A percentile compares a stretch with the other conserved stretches of the same genome.
phyloP scores from a whole-genome alignment of 164 flowering plant species.

The Magnolia sinica region DNA sequence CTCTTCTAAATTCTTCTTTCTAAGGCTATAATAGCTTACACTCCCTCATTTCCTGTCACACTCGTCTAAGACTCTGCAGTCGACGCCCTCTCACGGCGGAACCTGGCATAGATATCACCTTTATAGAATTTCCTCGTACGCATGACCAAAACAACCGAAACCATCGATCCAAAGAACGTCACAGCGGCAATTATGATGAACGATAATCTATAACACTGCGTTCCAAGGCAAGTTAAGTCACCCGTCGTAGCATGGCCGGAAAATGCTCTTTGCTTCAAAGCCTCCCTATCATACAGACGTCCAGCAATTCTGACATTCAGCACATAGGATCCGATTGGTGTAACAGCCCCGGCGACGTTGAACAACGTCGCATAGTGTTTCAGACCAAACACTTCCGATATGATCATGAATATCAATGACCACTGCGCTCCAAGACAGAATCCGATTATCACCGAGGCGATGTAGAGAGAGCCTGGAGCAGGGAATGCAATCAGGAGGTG shows the following conservation, averaged over 20 bases:
- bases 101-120: slow-evolving; percentile 43
- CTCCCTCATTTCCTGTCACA: neutral
- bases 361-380: slow-evolving; percentile 61
- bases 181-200: slow-evolving; percentile 42
- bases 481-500: slow-evolving; percentile 58
- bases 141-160: slow-evolving; percentile 41
- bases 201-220: slow-evolving; percentile 36
- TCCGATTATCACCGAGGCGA: slow-evolving; percentile 54
- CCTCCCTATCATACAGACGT: slow-evolving; percentile 48
- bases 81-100: neutral
- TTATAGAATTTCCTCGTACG: slow-evolving; percentile 51
- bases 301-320: slow-evolving; percentile 55
- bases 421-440: slow-evolving; percentile 58
- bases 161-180: slow-evolving; percentile 44
- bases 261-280: slow-evolving; percentile 30
- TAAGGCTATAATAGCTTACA: too few species aligned
- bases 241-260: neutral
- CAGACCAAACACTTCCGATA: slow-evolving; percentile 65
- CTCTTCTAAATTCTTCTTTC: too few species aligned
- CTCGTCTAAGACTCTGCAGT: neutral
- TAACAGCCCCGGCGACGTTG: slow-evolving; percentile 49
- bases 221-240: slow-evolving; percentile 29
- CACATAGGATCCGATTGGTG: slow-evolving; percentile 57
- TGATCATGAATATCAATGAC: slow-evolving; percentile 50
- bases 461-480: slow-evolving; percentile 38